Evolutionary conservation across 1,284 basidiomycete genomes (phyloP).

Genomic region (Leccinum subspadiceum): DNA sequence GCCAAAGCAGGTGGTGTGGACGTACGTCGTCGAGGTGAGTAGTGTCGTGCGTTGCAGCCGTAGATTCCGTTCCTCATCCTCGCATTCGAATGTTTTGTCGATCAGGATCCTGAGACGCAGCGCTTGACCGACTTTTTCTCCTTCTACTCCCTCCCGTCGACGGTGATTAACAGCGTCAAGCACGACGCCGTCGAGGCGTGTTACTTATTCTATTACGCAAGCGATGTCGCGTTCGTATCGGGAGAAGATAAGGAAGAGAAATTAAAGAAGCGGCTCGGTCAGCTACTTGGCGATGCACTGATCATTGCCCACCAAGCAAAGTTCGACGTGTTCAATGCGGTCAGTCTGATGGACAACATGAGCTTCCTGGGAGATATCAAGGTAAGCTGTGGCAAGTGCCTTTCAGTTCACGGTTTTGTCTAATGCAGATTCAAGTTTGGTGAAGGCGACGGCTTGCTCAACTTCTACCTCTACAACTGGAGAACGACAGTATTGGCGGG

Average conservation of each 20-base stretch:
- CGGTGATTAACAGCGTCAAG: constrained; percentile 70
- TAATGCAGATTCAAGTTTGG: constrained; percentile 66
- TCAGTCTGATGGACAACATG: constrained; percentile 94
- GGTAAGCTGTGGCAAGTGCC: constrained; percentile 44
- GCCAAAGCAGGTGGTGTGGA: constrained; percentile 88
- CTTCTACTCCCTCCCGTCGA: constrained; percentile 95
- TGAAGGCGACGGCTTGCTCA: constrained; percentile 84
- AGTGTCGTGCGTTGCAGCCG: constrained; percentile 13
- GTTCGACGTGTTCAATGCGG: constrained; percentile 96
- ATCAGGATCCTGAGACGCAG: constrained; percentile 76
- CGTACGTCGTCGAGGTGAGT: constrained; percentile 91
- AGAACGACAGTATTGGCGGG: constrained; percentile 78
- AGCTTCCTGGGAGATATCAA: constrained; percentile 80
- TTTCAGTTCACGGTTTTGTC: constrained; percentile 1
- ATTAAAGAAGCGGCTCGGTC: constrained; percentile 71
- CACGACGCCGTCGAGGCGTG: constrained; percentile 78
- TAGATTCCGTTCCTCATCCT: neutral
- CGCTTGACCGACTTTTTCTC: constrained; percentile 95
- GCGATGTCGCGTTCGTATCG: constrained; percentile 59
- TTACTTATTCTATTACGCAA: constrained; percentile 92
- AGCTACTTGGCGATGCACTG: constrained; percentile 76
- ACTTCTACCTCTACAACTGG: constrained; percentile 95
- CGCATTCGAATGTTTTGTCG: neutral
- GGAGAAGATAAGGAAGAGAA: constrained; percentile 56
- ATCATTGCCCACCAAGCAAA: constrained; percentile 77